These are phyloP conservation scores for Echinochloa phyllopogon DNA, from an alignment of 176 grass and related monocot species.

Conservation along the genomic window DNA sequence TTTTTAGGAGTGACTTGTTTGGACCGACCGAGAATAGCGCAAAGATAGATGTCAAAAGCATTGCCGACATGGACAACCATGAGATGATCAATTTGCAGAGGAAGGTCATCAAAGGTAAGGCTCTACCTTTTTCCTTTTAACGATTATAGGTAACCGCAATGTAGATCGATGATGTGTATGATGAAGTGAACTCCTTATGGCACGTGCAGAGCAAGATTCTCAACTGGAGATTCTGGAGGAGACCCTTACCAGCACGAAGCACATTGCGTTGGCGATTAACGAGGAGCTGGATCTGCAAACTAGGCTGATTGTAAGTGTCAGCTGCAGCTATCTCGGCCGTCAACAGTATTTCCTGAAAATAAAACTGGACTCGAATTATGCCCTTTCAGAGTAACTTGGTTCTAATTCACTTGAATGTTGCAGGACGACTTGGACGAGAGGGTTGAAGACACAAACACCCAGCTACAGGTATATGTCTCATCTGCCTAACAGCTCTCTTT, in stretches of 20 bases:
- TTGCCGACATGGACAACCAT: constrained; percentile 56
- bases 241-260: constrained; percentile 63
- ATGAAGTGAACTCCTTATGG: neutral
- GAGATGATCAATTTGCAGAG: constrained; percentile 67
- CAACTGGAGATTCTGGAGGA: constrained; percentile 63
- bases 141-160: no score
- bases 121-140: neutral
- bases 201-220: constrained; percentile 69
- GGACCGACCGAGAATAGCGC: constrained; percentile 46
- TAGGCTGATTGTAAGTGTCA: constrained; percentile 69
- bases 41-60: constrained; percentile 54
- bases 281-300: constrained; percentile 80
- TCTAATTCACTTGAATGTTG: constrained; percentile 22
- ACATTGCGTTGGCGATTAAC: constrained; percentile 77
- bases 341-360: neutral
- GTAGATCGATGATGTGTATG: constrained; percentile 6
- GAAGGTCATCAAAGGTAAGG: constrained; percentile 69
- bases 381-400: neutral
- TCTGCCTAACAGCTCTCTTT: neutral
- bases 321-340: no score
- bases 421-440: constrained; percentile 71
- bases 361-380: neutral
- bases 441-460: constrained; percentile 56
- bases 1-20: constrained; percentile 51
- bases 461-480: constrained; percentile 47